A percentile compares a stretch with the other conserved stretches of the same genome.
Evolutionary conservation across 179 eudicot genomes (phyloP).

Genomic region (Monotropa hypopitys): DNA sequence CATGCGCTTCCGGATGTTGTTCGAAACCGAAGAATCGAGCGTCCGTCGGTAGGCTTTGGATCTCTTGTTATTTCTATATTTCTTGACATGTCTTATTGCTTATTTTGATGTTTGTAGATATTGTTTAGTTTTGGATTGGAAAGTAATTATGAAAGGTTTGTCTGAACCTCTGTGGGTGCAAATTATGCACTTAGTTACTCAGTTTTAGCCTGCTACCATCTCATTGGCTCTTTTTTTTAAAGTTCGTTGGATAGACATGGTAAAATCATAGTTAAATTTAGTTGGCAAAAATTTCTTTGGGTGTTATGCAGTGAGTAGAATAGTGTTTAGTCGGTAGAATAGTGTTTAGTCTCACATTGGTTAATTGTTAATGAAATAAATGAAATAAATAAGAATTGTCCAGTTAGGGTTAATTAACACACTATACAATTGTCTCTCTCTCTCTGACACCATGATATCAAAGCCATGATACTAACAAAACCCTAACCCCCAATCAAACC

Average conservation of each 20-base stretch:
- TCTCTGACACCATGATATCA: no score
- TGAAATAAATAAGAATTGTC: no score
- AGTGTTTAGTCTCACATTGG: no score
- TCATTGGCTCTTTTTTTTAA: neutral
- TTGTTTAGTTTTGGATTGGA: neutral
- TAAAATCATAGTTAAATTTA: no score
- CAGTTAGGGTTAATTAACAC: no score
- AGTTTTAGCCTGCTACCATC: neutral
- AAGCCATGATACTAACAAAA: no score
- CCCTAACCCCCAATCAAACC: no score
- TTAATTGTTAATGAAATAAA: no score
- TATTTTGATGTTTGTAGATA: neutral
- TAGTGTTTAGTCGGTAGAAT: no score
- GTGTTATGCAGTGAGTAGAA: neutral
- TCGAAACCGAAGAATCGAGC: conserved; percentile 66
- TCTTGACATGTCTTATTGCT: neutral
- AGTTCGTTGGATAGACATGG: neutral
- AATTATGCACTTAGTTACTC: neutral
- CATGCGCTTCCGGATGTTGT: conserved; percentile 67
- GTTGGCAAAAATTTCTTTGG: neutral
- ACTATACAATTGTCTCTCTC: no score
- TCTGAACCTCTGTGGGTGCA: neutral
- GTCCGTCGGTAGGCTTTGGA: conserved; percentile 44
- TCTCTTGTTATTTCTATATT: neutral
- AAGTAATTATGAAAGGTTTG: neutral